Percentiles rank a stretch among this genome's conserved stretches.
Evolutionary conservation across 768 basidiomycete species (phyloP).

Genomic region (Boletus patriciae): DNA sequence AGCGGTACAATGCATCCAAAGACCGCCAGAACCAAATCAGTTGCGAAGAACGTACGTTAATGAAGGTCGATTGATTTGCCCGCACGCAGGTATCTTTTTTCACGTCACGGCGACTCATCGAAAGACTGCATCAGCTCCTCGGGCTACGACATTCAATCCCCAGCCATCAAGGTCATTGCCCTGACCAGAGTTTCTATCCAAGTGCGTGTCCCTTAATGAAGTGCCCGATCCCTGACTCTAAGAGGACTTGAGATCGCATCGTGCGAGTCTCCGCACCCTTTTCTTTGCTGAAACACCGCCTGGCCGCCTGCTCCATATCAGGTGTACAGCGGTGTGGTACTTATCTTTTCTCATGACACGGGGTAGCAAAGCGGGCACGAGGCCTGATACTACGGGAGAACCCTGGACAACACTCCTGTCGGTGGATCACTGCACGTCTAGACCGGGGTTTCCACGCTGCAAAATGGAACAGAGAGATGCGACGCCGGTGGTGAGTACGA

Average conservation of each 20-base stretch:
- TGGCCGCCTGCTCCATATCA: slow-evolving; percentile 8
- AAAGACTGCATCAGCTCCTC: slow-evolving; percentile 39
- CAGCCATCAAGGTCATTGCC: slow-evolving; percentile 39
- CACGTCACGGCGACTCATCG: slow-evolving; percentile 42
- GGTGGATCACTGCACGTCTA: neutral
- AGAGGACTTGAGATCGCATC: slow-evolving; percentile 3
- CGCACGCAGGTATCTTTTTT: slow-evolving; percentile 36
- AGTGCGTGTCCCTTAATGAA: slow-evolving; percentile 10
- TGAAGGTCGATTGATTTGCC: slow-evolving; percentile 24
- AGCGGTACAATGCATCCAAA: slow-evolving; percentile 23
- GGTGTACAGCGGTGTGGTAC: neutral
- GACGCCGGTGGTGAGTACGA: neutral
- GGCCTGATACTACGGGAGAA: slow-evolving; percentile 4
- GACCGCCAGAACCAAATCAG: slow-evolving; percentile 7
- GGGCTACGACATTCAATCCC: slow-evolving; percentile 21
- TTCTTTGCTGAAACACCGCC: slow-evolving; percentile 16
- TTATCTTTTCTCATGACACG: slow-evolving; percentile 14
- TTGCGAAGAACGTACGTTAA: slow-evolving; percentile 12
- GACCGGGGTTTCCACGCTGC: neutral
- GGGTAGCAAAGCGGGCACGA: neutral
- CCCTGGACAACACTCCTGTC: neutral
- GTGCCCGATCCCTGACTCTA: slow-evolving; percentile 11
- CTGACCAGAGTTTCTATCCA: slow-evolving; percentile 7
- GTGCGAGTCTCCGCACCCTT: neutral
- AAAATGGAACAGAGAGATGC: neutral